Evolutionary conservation across 345 rosid genomes (phyloP).

Genomic region (Acer saccharum): DNA sequence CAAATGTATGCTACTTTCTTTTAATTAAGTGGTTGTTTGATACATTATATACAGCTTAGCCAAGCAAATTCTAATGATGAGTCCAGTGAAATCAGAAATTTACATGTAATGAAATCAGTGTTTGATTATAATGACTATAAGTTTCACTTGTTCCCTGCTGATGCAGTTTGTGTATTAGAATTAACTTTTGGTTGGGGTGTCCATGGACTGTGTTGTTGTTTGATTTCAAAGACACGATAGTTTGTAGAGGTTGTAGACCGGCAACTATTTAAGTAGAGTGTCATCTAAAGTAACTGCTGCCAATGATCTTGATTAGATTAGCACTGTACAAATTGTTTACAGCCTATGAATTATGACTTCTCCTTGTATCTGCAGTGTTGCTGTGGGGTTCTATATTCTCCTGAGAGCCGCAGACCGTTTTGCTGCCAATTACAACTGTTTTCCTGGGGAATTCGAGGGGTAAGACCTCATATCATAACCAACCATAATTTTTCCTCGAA

Average conservation of each 20-base stretch:
- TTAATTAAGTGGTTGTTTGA: not conserved
- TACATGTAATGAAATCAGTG: not conserved
- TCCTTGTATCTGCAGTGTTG: slow-evolving; percentile 47
- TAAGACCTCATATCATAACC: slow-evolving; percentile 30
- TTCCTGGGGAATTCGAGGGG: slow-evolving; percentile 97
- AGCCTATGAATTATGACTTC: not conserved
- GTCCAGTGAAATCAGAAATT: not conserved
- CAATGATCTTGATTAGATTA: not conserved
- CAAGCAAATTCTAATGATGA: not conserved
- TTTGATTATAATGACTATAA: not conserved
- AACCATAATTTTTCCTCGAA: not conserved
- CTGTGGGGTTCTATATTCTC: slow-evolving; percentile 81
- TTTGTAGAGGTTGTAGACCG: no score
- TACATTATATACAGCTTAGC: not conserved
- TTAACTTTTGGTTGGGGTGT: not conserved
- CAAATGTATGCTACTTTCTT: not conserved
- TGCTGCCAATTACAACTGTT: slow-evolving; percentile 83
- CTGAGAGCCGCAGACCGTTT: slow-evolving; percentile 90
- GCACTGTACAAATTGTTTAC: not conserved
- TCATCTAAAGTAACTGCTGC: not conserved
- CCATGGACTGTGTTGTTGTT: not conserved
- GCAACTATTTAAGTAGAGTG: not conserved
- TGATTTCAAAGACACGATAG: not conserved
- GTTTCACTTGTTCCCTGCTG: not conserved
- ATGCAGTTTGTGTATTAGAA: not conserved